Base-by-base conservation (phyloP, 495 filamentous ascomycete species). In the Hypoxylon lienhwacheense region DNA sequence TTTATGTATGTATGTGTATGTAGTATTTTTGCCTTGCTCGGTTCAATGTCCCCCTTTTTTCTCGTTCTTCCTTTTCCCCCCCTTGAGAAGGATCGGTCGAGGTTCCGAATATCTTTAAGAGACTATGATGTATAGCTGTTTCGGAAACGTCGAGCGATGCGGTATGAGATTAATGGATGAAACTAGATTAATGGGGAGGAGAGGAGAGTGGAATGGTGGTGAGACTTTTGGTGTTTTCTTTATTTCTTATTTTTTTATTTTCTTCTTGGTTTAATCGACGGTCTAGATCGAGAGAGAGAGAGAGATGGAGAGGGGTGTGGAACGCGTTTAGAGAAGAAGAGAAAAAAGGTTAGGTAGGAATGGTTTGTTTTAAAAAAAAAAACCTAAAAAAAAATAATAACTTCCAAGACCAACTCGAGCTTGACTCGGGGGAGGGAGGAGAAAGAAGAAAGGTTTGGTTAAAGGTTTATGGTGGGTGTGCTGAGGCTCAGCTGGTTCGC, bases 151-250 rank as follows among this genome's bases (percentile, higher is more conserved):
- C 7, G 39, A 25, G 37, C 39, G 39, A 50, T 41, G 15, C 15
- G 7, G 37, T 16, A 36, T n/a, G n/a, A 26, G 21, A 21, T 37
- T 46, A 11, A 41, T 42, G 20, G 40, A 54, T 46, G 49, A 19
- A 24, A 50, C n/a, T n/a, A n/a, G n/a, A n/a, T n/a, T n/a, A n/a
- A n/a, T n/a, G n/a, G n/a, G n/a, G n/a, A n/a, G n/a, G n/a, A n/a
- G n/a, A n/a, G n/a, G n/a, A n/a, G n/a, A n/a, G n/a, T 61, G 59
- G 56, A 64, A 64, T 65, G 64, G 12, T 52, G 57, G 64, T 61
- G 57, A 67, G 54, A 67, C 61, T 53, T 44, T 53, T 35, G 8
- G 17, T 11, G n/a, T 24, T 10, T 40, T 14, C 24, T 40, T 40
- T 25, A 5, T 26, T 26, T 5, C 8, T 26, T 26, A 26, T 26